A percentile compares a stretch with the other conserved stretches of the same genome.
Evolutionary conservation across 352 stramenopile species (phyloP).

Genomic region (Blastocystis sp.): DNA sequence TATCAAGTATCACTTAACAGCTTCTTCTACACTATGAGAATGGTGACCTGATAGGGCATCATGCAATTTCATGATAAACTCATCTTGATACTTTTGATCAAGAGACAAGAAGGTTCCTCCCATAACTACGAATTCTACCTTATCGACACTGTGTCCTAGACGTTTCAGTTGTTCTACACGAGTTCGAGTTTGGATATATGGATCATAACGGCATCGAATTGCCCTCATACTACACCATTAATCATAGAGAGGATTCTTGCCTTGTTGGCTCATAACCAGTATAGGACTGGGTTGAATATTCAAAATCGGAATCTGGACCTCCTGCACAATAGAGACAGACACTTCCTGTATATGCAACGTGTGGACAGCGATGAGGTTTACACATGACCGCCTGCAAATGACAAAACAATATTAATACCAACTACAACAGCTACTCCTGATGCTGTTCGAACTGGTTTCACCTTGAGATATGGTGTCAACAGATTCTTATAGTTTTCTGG

Average conservation of each 20-base stretch:
- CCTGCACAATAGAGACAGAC: conserved; percentile 94
- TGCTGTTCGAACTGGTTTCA: conserved; percentile 89
- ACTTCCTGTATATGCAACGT: conserved; percentile 92
- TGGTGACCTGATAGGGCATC: conserved; percentile 88
- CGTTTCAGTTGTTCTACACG: conserved; percentile 83
- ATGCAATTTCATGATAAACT: conserved; percentile 91
- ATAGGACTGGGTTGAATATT: conserved; percentile 93
- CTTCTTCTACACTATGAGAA: conserved; percentile 84
- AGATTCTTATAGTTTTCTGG: conserved; percentile 85
- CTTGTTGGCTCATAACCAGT: conserved; percentile 91
- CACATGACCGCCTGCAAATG: conserved; percentile 85
- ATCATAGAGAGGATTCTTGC: neutral
- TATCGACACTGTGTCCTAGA: conserved; percentile 88
- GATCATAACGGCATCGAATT: conserved; percentile 90
- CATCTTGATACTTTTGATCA: conserved; percentile 88
- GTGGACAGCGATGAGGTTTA: conserved; percentile 93
- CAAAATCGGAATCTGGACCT: conserved; percentile 91
- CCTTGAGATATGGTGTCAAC: conserved; percentile 86
- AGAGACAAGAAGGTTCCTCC: conserved; percentile 92
- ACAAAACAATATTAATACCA: neutral
- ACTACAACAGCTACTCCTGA: conserved; percentile 89
- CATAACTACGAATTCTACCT: conserved; percentile 97
- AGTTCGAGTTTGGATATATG: conserved; percentile 86
- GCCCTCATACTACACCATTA: conserved; percentile 81
- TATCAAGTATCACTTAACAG: conserved; percentile 76